Evolutionary conservation across 805 yeast species (phyloP), one percentile per base, ranked within the genome.

Genomic region (Yarrowia sp.): DNA sequence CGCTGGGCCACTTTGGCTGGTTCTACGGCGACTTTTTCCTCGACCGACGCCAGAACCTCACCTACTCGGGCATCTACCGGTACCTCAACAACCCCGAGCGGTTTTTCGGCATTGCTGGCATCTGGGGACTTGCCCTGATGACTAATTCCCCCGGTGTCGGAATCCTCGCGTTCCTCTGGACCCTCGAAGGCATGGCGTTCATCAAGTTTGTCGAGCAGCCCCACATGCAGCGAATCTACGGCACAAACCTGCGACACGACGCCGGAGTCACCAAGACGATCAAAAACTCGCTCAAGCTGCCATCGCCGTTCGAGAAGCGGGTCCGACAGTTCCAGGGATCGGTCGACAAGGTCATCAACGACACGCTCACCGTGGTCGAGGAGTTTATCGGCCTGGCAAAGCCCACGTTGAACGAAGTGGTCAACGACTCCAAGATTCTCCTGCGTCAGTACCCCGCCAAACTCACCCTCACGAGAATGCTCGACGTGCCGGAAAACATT

Each of bases 1-100:
- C 90, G 61, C 86, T 90, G 71, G 94, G 94, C 1, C 89, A 88
- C 70, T 89, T 87, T 76, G 95, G 96, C n/a, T 90, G 95, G 95
- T 90, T 90, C 73, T 90, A 88, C 76, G 96, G 96, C 68, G 96
- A 90, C 76, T 90, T 90, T 77, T 90, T 90, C 77, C 79, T 89
- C 68, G 67, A 64, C 40, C 24, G 50, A 17, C 50, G 42, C 68
- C 77, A 84, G 9, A 80, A 81, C 70, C 80, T 90, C 71, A 86
- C 93, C 0, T 88, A 88, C 70, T 89, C 90, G 40, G 96, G 96
- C 61, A 90, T 90, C 46, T 90, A 90, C 75, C 84, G 94, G 71
- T 90, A 89, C 76, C 81, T 90, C 74, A 90, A 90, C 75, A 89
- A 90, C 73, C 96, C 96, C 10, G 96, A 90, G 75, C 88, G 91